Evolutionary conservation across 768 basidiomycete genomes (phyloP).

Genomic region (Russula virescens): DNA sequence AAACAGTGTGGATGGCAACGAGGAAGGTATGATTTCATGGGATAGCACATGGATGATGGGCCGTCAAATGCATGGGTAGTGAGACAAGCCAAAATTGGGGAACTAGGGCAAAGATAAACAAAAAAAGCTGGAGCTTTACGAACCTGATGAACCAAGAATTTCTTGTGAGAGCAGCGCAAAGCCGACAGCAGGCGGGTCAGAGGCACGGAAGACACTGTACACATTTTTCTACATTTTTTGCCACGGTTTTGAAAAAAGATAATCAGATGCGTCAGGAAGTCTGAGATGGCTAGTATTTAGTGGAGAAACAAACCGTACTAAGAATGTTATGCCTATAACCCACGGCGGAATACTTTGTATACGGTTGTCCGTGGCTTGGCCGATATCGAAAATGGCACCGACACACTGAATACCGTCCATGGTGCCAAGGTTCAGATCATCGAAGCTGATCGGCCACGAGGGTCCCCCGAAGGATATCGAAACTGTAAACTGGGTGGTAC

Average conservation of each 20-base stretch:
- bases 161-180: constrained; percentile 42
- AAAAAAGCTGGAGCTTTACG: too few relatives aligned
- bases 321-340: constrained; percentile 48
- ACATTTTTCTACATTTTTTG: constrained; percentile 41
- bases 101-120: too few relatives aligned
- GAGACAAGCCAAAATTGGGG: too few relatives aligned
- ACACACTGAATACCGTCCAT: constrained; percentile 45
- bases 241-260: not conserved
- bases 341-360: constrained; percentile 33
- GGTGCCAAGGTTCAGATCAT: constrained; percentile 76
- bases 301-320: constrained; percentile 36
- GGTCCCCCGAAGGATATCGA: constrained; percentile 74
- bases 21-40: not conserved
- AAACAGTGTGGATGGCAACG: too few relatives aligned
- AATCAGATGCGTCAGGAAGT: not conserved
- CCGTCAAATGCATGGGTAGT: too few relatives aligned
- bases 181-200: constrained; percentile 37
- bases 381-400: constrained; percentile 68
- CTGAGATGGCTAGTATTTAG: not conserved
- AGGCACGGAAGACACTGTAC: constrained; percentile 35
- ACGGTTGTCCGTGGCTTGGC: constrained; percentile 36
- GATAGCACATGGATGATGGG: too few relatives aligned
- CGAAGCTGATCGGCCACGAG: constrained; percentile 65
- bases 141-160: constrained; percentile 33
- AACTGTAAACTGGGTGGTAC: constrained; percentile 48